Base-by-base conservation (phyloP, 257 asterid species). In the Solanum raphanifolium region DNA sequence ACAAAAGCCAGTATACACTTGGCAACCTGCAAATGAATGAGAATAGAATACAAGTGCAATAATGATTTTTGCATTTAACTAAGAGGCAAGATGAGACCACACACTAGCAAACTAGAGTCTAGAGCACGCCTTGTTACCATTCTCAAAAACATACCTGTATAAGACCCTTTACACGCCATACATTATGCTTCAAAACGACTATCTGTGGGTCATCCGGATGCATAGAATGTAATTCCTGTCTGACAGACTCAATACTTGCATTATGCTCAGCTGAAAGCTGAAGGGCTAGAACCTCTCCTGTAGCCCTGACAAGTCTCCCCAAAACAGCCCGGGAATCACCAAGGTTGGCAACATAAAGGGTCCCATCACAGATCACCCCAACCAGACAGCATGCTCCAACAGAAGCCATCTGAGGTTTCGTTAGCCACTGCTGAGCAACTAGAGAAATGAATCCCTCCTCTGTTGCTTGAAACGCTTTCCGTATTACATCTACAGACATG, bases 151-250 rank as follows among this genome's bases (percentile, higher is more conserved):
- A 68, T 85, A 92, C 94, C 93, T 92, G 94, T 84, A 92, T 92
- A 83, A 92, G 52, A 85, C 94, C 94, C 89, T 91, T 92, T 23
- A 92, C 93, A 83, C 94, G 93, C 94, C 94, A 92, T 41, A 92
- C 94, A 43, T 89, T 90, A 88, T 92, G 93, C 90, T 91, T 92
- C 81, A 90, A 87, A 85, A 91, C 91, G 10, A 91, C 93, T 83
- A 92, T 92, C 76, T 91, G 91, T 1, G 92, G 69, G 87, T 92
- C 94, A 89, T 92, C 93, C 0, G 94, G 93, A 81, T 92, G 94
- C 92, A 90, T 84, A 25, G 93, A 88, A 84, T 90, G 92, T 78
- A 92, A 73, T 82, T 92, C 94, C 87, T 91, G 93, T 88, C 94
- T 87, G 82, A 92, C 87, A 69, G 93, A 89, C 86, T 92, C 94